A percentile compares a stretch with the other conserved stretches of the same genome.
Evolutionary conservation across 83 land plant genomes (phyloP).

Genomic region (Picea abies): DNA sequence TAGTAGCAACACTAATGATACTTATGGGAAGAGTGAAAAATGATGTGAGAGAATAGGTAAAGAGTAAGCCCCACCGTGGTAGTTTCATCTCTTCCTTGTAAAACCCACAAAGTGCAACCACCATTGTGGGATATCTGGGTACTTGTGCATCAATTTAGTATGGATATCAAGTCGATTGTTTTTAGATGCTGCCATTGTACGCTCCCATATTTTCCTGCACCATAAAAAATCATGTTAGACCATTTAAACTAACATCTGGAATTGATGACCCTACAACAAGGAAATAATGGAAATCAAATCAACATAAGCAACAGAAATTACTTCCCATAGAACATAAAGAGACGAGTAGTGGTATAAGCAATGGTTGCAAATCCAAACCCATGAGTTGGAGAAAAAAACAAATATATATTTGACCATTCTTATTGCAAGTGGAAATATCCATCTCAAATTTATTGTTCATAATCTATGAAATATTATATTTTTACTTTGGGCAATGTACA

Average conservation of each 20-base stretch:
- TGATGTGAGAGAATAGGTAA: conserved; percentile 44
- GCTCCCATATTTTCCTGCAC: background rate
- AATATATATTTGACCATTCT: conserved; percentile 41
- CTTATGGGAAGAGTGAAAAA: conserved; percentile 44
- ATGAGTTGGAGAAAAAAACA: conserved; percentile 73
- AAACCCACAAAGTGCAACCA: conserved; percentile 69
- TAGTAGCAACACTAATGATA: conserved; percentile 61
- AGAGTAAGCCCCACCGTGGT: conserved; percentile 51
- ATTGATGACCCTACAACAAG: background rate
- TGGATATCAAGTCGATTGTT: conserved; percentile 49
- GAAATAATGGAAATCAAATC: too few relatives aligned
- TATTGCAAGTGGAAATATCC: too few relatives aligned
- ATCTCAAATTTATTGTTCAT: too few relatives aligned
- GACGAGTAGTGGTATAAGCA: conserved; percentile 57
- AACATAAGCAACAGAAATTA: background rate
- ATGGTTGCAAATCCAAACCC: conserved; percentile 82
- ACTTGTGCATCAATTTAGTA: conserved; percentile 75
- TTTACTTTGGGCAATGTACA: conserved; percentile 23
- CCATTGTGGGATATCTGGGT: conserved; percentile 62
- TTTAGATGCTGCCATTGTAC: background rate
- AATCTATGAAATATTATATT: conserved; percentile 22
- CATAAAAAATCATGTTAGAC: too few relatives aligned
- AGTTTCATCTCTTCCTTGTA: conserved; percentile 65
- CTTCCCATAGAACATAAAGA: conserved; percentile 50
- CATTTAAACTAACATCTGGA: too few relatives aligned